Evolutionary conservation across 345 rosid species (phyloP), one percentile per base, ranked within the genome.

Genomic region (Isatis tinctoria): DNA sequence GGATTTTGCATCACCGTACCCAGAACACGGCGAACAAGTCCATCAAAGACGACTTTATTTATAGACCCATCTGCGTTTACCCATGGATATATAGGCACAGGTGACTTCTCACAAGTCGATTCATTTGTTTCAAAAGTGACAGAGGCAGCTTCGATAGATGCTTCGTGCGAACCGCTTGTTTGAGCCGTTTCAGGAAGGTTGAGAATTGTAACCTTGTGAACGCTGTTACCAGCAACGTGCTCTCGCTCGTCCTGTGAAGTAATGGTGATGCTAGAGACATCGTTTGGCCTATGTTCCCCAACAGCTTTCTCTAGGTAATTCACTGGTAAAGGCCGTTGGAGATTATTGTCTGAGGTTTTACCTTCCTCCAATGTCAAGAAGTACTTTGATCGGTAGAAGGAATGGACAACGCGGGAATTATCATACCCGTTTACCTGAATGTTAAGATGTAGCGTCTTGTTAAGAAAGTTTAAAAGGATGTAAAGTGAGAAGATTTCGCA

Each of bases 1-100:
- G 97, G 97, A 81, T 86, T 85, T 82, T 84, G 93, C 97, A 92
- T 85, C 80, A 90, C 92, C 5, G 80, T 85, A 17, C 97, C 97
- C 76, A 95, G 87, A 79, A 88, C 80, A 61, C 89, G 92, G 33
- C 96, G 97, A 32, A 86, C 33, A 59, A 95, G 92, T 72, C 96
- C 99, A 79, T 81, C 74, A 72, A 85, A 90, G 45, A 92, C 88
- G 48, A 61, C 57, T 53, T 56, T 84, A 74, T 95, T 95, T 75
- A 85, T 71, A 35, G 90, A 86, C 62, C 96, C 97, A 83, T 95
- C 92, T 67, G 92, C 97, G 78, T 92, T 92, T 64, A 92, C 76
- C 99, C 99, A 95, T 57, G 97, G 99, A 57, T 77, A 79, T 80
- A 95, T 86, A 35, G 94, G 97, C 62, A 82, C 61, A 60, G 80